Percentiles rank a stretch among this genome's conserved stretches.
phyloP scores from a whole-genome alignment of 23 red algal genomes.

The Agarophyton chilense region DNA sequence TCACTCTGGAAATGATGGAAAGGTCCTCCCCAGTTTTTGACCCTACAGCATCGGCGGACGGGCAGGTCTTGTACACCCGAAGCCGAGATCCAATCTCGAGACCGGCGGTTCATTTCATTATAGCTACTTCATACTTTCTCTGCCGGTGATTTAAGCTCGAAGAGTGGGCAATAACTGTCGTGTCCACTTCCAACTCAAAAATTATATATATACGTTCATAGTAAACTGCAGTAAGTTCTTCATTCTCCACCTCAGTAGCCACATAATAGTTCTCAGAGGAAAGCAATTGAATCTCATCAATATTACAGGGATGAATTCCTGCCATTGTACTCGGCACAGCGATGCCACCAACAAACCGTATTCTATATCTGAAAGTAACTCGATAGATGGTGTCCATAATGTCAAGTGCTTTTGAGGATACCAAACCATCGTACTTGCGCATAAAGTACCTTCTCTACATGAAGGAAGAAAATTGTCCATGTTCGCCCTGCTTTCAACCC shows the following conservation, averaged over 20 bases:
- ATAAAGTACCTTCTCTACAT: neutral
- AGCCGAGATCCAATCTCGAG: neutral
- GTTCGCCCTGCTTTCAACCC: neutral
- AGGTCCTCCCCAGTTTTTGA: neutral
- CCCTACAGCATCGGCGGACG: neutral
- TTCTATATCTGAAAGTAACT: neutral
- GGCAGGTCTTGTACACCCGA: constrained; percentile 9
- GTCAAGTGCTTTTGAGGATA: neutral
- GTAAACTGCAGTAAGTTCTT: too few relatives aligned
- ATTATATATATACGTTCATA: too few relatives aligned
- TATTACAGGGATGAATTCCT: too few relatives aligned
- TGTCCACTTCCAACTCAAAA: too few relatives aligned
- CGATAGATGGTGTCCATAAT: neutral
- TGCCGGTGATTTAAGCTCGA: neutral
- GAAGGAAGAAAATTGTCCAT: neutral
- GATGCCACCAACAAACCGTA: neutral
- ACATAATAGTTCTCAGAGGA: too few relatives aligned
- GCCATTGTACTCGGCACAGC: too few relatives aligned
- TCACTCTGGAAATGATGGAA: neutral
- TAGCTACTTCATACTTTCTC: neutral
- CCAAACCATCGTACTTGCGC: constrained; percentile 9
- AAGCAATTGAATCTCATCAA: too few relatives aligned
- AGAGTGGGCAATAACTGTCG: neutral
- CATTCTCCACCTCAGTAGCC: too few relatives aligned
- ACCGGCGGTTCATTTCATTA: neutral